Percentiles rank a stretch among this genome's conserved stretches.
phyloP scores from a whole-genome alignment of 495 filamentous ascomycete species.

The Xylaria telfairii region DNA sequence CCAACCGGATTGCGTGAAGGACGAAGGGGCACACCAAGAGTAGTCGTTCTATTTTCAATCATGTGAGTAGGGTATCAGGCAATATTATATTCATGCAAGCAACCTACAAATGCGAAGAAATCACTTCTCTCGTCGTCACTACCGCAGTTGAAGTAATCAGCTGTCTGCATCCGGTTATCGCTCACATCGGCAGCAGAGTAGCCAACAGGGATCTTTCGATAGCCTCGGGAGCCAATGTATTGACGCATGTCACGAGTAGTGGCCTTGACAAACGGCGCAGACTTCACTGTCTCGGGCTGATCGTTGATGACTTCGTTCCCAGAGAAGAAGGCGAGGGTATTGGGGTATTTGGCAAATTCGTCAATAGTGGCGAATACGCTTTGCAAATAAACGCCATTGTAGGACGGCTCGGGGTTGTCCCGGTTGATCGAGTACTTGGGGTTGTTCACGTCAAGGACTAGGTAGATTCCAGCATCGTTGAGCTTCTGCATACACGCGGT shows the following conservation, averaged over 20 bases:
- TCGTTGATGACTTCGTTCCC: conserved; percentile 97
- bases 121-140: conserved; percentile 83
- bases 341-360: conserved; percentile 82
- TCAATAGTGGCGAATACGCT: conserved; percentile 93
- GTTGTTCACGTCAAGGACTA: conserved; percentile 78
- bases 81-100: neutral
- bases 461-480: conserved; percentile 87
- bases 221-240: conserved; percentile 76
- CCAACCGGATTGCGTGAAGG: conserved; percentile 81
- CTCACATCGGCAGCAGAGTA: conserved; percentile 91
- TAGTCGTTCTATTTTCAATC: conserved; percentile 74
- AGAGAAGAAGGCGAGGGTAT: conserved; percentile 94
- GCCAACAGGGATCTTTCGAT: conserved; percentile 85
- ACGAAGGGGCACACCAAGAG: conserved; percentile 88
- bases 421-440: conserved; percentile 80
- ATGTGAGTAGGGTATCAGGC: conserved; percentile 15
- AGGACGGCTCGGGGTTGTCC: conserved; percentile 72
- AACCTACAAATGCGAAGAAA: conserved; percentile 84
- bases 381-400: conserved; percentile 92
- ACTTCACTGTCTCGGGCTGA: conserved; percentile 66
- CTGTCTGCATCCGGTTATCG: conserved; percentile 86
- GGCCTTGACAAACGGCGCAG: conserved; percentile 91
- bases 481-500: conserved; percentile 83
- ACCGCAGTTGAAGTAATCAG: conserved; percentile 94
- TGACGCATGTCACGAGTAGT: conserved; percentile 89